Evolutionary conservation across 345 rosid species (phyloP).

Genomic region (Sonneratia caseolaris): DNA sequence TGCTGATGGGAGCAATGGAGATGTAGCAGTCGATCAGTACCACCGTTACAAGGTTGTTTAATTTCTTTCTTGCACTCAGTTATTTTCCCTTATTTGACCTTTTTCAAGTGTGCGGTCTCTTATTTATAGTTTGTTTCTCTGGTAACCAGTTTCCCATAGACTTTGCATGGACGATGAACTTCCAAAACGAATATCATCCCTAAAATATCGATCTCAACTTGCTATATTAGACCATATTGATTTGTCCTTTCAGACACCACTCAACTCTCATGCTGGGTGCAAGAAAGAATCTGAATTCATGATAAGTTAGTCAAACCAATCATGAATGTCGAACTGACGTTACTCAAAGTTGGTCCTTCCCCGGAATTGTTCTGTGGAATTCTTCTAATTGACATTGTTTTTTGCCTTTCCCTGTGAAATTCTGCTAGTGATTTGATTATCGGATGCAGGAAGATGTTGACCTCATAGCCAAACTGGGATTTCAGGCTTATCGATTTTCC

Average conservation of each 20-base stretch:
- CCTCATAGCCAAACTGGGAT: slow-evolving; percentile 58
- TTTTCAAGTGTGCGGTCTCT: not conserved
- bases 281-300: not conserved
- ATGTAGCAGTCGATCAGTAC: slow-evolving; percentile 73
- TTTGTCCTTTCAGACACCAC: not conserved
- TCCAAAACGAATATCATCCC: not conserved
- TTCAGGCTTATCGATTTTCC: slow-evolving; percentile 81
- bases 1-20: slow-evolving; percentile 62
- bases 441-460: slow-evolving; percentile 69
- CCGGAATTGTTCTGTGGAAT: not conserved
- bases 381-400: slow-evolving; percentile 1
- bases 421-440: slow-evolving; percentile 6
- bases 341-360: not conserved
- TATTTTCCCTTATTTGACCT: not conserved
- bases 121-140: not conserved
- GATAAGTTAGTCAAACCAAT: not conserved
- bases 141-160: not conserved
- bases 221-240: not conserved
- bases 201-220: not conserved
- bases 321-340: not conserved
- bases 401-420: not conserved
- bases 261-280: not conserved
- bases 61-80: not conserved
- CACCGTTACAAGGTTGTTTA: slow-evolving; percentile 57
- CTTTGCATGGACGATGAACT: not conserved